Evolutionary conservation across 805 yeast genomes (phyloP), one percentile per base, ranked within the genome.

Genomic region (Teunomyces lycoperdinae): DNA sequence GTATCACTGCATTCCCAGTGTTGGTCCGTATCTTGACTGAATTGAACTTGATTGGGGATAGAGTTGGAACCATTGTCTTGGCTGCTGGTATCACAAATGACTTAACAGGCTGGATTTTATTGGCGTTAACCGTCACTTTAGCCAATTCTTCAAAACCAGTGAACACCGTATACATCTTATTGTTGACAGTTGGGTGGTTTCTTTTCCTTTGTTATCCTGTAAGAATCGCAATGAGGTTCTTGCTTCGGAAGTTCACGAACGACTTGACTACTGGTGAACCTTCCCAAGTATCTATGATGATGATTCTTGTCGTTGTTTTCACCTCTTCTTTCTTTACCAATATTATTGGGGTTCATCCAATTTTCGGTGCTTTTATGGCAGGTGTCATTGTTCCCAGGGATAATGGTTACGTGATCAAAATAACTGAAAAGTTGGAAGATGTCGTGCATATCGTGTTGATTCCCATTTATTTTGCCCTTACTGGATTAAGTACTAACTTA

Each of bases 1-100:
- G 92, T 52, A 85, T 87, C 54, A 87, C 96, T 3, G 96, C 96
- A 0, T 84, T 87, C 63, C 96, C 96, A 0, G 96, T 87, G 2
- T 67, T 87, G 51, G 92, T 88, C 1, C 80, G 95, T 60, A 87
- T 87, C 26, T 67, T 87, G 53, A 83, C 89, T 4, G 92, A 87
- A 59, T 71, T 87, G 52, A 76, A 87, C 53, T 71, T 87, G 50
- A 76, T 85, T 39, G 82, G 81, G 44, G 90, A 84, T 58, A 73
- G 88, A 53, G 91, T 87, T 16, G 90, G 89, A 6, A 70, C 74
- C 20, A 67, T 76, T 42, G 94, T 86, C n/a, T 67, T 87, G 31
- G 87, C 92, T 3, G 94, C 95, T 3, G 96, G 95, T 44, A 85
- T 87, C 48, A 77, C 83, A 36, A 87, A 87, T 60, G 96, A 87